Percentiles rank a stretch among this genome's conserved stretches.
Evolutionary conservation across 2,329 filamentous ascomycete species (phyloP).

Genomic region (Arthroderma uncinatum): DNA sequence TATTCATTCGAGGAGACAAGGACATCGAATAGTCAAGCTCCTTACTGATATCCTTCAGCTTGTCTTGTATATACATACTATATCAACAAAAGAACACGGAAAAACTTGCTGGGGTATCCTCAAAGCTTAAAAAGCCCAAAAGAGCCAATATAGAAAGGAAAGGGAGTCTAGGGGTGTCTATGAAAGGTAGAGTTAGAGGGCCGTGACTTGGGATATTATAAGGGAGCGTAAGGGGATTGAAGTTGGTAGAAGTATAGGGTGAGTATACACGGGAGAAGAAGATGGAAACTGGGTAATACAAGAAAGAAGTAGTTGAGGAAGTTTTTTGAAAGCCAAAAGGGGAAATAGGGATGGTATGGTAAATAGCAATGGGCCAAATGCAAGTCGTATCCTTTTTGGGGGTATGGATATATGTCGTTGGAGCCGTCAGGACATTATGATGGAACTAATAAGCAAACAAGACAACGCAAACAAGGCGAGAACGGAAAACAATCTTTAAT

Average conservation of each 20-base stretch:
- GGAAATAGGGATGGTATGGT: not conserved
- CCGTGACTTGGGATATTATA: not conserved
- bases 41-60: not conserved
- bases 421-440: conserved; percentile 2
- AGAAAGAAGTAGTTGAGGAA: not conserved
- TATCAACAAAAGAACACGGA: not conserved
- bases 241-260: not conserved
- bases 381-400: not conserved
- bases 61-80: not conserved
- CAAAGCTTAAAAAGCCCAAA: not conserved
- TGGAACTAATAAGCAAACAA: not conserved
- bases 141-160: not conserved
- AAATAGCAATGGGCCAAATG: not conserved
- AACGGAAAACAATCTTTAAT: not conserved
- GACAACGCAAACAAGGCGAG: not conserved
- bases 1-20: too few species aligned
- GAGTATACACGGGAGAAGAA: not conserved
- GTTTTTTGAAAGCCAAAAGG: not conserved
- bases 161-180: not conserved
- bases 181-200: not conserved
- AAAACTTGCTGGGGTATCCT: not conserved
- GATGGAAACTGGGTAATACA: not conserved
- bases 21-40: not conserved
- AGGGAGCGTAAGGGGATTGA: not conserved
- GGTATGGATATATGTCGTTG: conserved; percentile 3